These are phyloP conservation scores for Schizophyllum amplum DNA, from an alignment of 1,284 basidiomycete genomes.

Conservation along the genomic window DNA sequence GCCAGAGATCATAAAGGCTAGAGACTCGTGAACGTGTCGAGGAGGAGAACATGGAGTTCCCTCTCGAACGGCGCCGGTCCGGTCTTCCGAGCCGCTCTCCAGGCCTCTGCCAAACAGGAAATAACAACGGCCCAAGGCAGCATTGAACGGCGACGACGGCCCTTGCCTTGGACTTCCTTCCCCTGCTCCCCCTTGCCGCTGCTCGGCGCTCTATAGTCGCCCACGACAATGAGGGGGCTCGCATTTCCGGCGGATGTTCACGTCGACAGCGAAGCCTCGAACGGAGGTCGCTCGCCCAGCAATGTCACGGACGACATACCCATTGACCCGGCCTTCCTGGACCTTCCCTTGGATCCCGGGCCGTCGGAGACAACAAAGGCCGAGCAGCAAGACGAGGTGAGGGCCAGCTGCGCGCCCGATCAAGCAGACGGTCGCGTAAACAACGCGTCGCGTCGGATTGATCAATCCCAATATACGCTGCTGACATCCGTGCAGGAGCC, in stretches of 20 bases:
- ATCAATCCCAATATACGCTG: constrained; percentile 11
- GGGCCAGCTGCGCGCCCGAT: constrained; percentile 13
- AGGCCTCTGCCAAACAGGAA: neutral
- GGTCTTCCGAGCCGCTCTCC: neutral
- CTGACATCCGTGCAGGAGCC: constrained; percentile 4
- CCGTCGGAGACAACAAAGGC: constrained; percentile 26
- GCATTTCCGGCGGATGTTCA: neutral
- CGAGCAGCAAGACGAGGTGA: constrained; percentile 21
- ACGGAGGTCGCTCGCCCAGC: neutral
- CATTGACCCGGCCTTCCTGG: constrained; percentile 62
- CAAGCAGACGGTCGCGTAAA: constrained; percentile 11
- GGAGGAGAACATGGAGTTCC: no score
- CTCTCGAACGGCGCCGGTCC: no score
- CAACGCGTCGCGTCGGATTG: constrained; percentile 47
- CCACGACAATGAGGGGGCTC: neutral
- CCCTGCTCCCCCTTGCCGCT: neutral
- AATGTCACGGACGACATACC: constrained; percentile 5
- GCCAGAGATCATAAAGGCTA: no score
- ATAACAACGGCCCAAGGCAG: neutral
- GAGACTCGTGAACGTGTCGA: no score
- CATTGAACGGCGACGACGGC: neutral
- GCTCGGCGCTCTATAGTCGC: neutral
- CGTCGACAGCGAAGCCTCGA: neutral
- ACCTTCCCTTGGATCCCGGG: constrained; percentile 42
- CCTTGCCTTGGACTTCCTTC: neutral